Evolutionary conservation across 2,329 filamentous ascomycete species (phyloP).

Genomic region (Ophiostoma sp.): DNA sequence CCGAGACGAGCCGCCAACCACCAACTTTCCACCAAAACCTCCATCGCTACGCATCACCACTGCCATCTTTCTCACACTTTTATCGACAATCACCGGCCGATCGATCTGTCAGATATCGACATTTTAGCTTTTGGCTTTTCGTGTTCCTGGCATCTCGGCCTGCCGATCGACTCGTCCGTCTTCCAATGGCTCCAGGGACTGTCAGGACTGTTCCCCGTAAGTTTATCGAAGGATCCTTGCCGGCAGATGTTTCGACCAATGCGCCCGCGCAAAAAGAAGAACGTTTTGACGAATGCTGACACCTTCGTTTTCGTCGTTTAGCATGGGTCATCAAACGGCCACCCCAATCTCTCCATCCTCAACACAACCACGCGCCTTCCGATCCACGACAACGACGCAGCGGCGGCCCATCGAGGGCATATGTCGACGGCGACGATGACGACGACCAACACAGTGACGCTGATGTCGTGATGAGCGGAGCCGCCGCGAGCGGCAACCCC

Average conservation of each 20-base stretch:
- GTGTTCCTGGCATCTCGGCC: neutral
- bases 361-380: slow-evolving; percentile 31
- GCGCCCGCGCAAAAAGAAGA: neutral
- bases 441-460: neutral
- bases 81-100: neutral
- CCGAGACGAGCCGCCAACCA: slow-evolving; percentile 12
- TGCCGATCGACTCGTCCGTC: neutral
- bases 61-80: neutral
- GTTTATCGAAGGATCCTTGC: neutral
- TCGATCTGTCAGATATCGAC: neutral
- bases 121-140: neutral
- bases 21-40: neutral
- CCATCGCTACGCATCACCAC: neutral
- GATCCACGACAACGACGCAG: slow-evolving; percentile 24
- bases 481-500: neutral
- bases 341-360: slow-evolving; percentile 27
- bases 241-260: neutral
- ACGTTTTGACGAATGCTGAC: neutral
- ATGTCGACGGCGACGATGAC: neutral
- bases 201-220: slow-evolving; percentile 23
- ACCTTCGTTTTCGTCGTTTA: neutral
- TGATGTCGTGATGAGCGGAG: neutral
- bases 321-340: slow-evolving; percentile 32
- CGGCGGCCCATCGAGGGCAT: neutral
- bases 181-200: slow-evolving; percentile 18